Evolutionary conservation across 768 basidiomycete species (phyloP).

Genomic region (Leccinum disarticulatum): DNA sequence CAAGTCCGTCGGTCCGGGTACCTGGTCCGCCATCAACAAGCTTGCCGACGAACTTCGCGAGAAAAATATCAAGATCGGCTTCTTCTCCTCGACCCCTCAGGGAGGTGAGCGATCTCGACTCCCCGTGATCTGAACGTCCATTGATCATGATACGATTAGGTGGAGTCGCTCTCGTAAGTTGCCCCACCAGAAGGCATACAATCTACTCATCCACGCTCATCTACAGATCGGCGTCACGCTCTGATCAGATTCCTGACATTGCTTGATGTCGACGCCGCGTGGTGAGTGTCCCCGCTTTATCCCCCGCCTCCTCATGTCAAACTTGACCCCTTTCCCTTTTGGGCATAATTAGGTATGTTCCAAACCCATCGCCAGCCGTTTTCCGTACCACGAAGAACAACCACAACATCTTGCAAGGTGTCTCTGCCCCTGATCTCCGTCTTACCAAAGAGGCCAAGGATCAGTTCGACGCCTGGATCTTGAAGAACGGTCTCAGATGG

Average conservation of each 20-base stretch:
- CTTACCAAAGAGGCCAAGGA: conserved; percentile 78
- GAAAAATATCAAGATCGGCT: conserved; percentile 86
- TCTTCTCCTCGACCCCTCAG: conserved; percentile 95
- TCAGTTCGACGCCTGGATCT: conserved; percentile 83
- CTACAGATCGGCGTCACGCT: conserved; percentile 88
- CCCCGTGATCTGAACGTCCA: conserved; percentile 16
- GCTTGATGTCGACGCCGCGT: conserved; percentile 79
- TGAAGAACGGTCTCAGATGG: conserved; percentile 88
- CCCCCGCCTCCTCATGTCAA: conserved; percentile 3
- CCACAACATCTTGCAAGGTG: conserved; percentile 94
- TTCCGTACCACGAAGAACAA: conserved; percentile 96
- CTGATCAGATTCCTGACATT: conserved; percentile 81
- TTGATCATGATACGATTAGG: conserved; percentile 44
- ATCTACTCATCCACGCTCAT: conserved; percentile 18
- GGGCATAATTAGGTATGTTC: conserved; percentile 67
- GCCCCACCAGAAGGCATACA: conserved; percentile 17
- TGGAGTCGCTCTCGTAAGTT: conserved; percentile 86
- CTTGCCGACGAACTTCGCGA: conserved; percentile 83
- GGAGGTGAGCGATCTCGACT: conserved; percentile 55
- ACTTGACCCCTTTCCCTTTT: conserved; percentile 5
- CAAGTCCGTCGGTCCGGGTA: conserved; percentile 66
- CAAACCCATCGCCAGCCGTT: conserved; percentile 83
- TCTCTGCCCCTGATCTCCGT: conserved; percentile 74
- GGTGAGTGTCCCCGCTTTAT: conserved; percentile 49
- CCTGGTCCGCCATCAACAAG: conserved; percentile 81